A percentile compares a stretch with the other conserved stretches of the same genome.
Conservation (phyloP, 1,139 yeast species). For the Meyerozyma guilliermondii region DNA sequence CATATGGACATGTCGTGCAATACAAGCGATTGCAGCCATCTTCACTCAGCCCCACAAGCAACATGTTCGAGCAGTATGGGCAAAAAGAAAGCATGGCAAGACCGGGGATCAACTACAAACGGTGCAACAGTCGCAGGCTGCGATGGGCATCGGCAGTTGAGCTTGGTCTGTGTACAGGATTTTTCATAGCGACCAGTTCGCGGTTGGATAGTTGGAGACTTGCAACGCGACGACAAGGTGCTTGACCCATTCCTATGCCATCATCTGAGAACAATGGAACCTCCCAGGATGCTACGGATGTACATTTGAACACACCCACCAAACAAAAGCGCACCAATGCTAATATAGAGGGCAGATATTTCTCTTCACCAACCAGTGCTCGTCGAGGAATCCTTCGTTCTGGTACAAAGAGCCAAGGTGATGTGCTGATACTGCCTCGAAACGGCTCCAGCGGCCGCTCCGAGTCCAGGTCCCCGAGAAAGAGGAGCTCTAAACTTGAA, state of each 20-base stretch:
- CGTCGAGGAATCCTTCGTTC: not conserved
- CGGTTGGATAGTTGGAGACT: no score
- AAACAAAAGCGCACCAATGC: not conserved
- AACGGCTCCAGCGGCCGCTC: not conserved
- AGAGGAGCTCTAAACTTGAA: not conserved
- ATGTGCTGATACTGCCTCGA: not conserved
- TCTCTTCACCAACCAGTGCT: not conserved
- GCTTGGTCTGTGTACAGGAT: no score
- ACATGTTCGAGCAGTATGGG: constrained; percentile 89
- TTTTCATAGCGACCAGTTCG: no score
- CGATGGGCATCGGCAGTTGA: not conserved
- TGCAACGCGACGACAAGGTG: no score
- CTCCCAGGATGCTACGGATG: not conserved
- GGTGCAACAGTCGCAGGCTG: not conserved
- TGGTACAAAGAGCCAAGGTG: not conserved
- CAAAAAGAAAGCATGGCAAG: constrained; percentile 78
- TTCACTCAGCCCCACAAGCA: constrained; percentile 45
- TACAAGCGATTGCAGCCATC: constrained; percentile 53
- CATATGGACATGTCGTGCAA: constrained; percentile 94
- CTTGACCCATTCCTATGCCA: not conserved
- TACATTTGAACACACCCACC: not conserved
- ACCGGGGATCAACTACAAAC: not conserved
- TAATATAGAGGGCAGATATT: not conserved
- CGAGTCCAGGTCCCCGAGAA: not conserved
- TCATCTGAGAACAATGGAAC: not conserved